phyloP scores from a whole-genome alignment of 164 flowering plant genomes.

The Euptelea pleiosperma region DNA sequence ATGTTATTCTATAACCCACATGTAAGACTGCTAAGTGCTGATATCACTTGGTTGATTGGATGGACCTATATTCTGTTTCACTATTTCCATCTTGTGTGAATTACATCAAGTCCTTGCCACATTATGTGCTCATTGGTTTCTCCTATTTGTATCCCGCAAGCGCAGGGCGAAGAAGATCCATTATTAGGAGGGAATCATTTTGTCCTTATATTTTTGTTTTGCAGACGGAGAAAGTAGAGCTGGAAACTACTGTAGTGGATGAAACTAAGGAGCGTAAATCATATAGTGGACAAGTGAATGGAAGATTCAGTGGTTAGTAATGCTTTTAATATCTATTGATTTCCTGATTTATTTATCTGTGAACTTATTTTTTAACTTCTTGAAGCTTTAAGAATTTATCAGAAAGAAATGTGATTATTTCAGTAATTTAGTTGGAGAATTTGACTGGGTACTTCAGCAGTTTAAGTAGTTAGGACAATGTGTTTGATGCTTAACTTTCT shows the following conservation, averaged over 20 bases:
- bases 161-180: neutral
- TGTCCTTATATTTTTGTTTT: conserved; percentile 14
- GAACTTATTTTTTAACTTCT: neutral
- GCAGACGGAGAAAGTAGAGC: conserved; percentile 95
- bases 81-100: too few species aligned
- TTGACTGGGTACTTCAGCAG: neutral
- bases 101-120: neutral
- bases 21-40: too few species aligned
- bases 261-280: conserved; percentile 93
- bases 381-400: neutral
- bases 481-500: neutral
- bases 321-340: conserved; percentile 9
- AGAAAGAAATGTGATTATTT: neutral
- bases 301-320: conserved; percentile 91
- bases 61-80: too few species aligned
- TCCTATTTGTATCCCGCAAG: neutral
- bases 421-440: neutral
- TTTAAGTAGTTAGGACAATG: neutral
- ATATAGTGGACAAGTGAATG: conserved; percentile 73
- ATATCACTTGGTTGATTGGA: too few species aligned
- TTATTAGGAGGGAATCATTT: conserved; percentile 2
- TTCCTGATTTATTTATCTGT: neutral
- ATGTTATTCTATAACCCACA: too few species aligned
- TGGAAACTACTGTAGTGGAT: conserved; percentile 95
- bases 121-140: neutral